Base-by-base conservation (phyloP, 129 eudicot species). In the Kitagawia praeruptora region DNA sequence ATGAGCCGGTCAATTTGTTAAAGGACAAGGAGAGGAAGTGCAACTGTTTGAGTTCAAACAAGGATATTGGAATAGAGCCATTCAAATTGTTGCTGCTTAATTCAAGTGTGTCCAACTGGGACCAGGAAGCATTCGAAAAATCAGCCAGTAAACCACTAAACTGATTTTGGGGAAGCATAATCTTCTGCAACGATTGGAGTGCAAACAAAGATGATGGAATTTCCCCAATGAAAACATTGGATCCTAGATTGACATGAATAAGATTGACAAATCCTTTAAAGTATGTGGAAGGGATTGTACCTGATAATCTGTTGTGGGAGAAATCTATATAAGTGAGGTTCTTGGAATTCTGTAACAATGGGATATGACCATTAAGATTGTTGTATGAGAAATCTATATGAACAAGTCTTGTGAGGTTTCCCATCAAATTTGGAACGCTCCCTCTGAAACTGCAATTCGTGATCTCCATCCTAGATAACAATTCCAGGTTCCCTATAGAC, bases 201-300 rank as follows among this genome's bases (percentile, higher is more conserved):
- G 81, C 19, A 80, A 89, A 89, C 51, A 92, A 78, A 77, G 92
- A 86, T 21, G 79, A 70, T 8, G 97, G 97, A 76, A 92, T 80
- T 46, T 58, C 81, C 28, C 92, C 94, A 1, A 1, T 81, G 38
- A 92, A 80, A 14, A 66, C 40, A 56, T 92, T 92, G 79, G 23
- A 83, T 13, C 86, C 80, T 78, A 92, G 78, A 76, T 86, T 79
- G 23, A 87, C 53, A 0, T 3, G 15, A 2, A 48, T 54, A 74
- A 92, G 94, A 82, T 66, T 70, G 14, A 23, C 21, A 45, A 85
- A 88, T 66, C 87, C 88, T 46, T 80, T 80, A 72, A 92, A 89
- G 75, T 86, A 66, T n/a, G 13, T 58, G 18, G 83, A 70, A 15
- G 85, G 85, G n/a, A 89, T 64, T 13, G 74, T 31, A 64, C 94